phyloP scores from a whole-genome alignment of 163 green algal species.

The Scenedesmus sp. region DNA sequence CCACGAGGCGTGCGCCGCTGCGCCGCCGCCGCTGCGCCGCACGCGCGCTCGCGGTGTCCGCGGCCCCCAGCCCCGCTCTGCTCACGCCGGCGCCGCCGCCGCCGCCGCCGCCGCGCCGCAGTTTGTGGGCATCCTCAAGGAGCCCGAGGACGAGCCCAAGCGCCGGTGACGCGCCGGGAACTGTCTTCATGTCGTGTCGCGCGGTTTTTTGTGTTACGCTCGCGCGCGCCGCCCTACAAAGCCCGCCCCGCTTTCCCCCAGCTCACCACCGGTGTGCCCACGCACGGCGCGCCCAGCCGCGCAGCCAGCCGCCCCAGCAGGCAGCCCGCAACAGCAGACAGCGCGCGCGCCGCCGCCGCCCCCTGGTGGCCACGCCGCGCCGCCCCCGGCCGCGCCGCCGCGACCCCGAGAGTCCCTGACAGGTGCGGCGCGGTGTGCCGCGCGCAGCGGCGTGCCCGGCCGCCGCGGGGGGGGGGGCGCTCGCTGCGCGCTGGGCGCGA shows the following conservation, averaged over 20 bases:
- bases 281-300: not conserved
- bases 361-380: too few species aligned
- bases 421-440: too few species aligned
- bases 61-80: not conserved
- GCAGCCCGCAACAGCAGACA: not conserved
- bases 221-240: not conserved
- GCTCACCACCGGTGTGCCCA: not conserved
- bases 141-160: constrained; percentile 14
- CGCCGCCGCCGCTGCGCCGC: not conserved
- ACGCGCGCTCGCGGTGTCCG: not conserved
- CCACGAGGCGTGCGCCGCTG: constrained; percentile 12
- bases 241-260: not conserved
- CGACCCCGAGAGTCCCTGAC: too few species aligned
- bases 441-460: too few species aligned
- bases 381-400: too few species aligned
- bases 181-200: not conserved
- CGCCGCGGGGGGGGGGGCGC: too few species aligned
- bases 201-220: not conserved
- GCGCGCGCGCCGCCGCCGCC: too few species aligned
- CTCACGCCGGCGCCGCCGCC: not conserved
- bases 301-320: not conserved
- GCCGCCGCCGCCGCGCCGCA: too few species aligned
- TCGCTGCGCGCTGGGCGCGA: too few species aligned
- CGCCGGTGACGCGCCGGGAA: not conserved
- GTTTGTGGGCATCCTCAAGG: constrained; percentile 29